Evolutionary conservation across 2,329 filamentous ascomycete species (phyloP), one percentile per base, ranked within the genome.

Genomic region (Phialocephala sp.): DNA sequence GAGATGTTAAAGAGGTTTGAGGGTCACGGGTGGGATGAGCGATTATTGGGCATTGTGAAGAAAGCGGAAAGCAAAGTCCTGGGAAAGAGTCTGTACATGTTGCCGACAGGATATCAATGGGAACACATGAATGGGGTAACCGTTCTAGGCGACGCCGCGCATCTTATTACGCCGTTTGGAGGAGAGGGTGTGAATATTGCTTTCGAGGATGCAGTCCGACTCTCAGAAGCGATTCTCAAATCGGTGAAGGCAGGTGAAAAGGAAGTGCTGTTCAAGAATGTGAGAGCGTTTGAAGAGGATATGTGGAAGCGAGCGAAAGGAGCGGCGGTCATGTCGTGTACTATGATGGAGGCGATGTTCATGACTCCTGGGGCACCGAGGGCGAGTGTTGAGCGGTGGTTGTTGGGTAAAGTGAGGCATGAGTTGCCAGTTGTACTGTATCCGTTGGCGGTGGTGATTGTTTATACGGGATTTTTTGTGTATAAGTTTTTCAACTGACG

Each of bases 121-220:
- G 15, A 63, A 5, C 58, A 64, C 27, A 64, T 36, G 35, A 37
- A 11, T 11, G 81, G 82, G 1, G 74, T 82, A 8, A 82, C 83
- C 1, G 71, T 85, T 20, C 70, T 84, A 9, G 83, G 83, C 2
- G 82, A 84, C 70, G 80, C 82, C 1, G 82, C 82, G 5, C 82
- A 84, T 72, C 65, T 84, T 4, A 80, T 82, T 78, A 78, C 79
- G 0, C 80, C 80, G 0, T 81, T 80, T 68, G 79, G 77, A 0
- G 82, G 83, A 2, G 81, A 81, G 50, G 82, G 71, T 18, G 75
- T 73, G 1, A 80, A 79, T 60, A 72, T 77, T 69, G 70, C 68
- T 12, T 62, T 81, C 63, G 65, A 73, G 2, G 80, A 82, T 65
- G 78, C 76, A 1, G 73, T 79, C 57, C 78, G 80, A 43, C 72